phyloP scores from a whole-genome alignment of 2,329 filamentous ascomycete species.

The Coniosporium tulheliwenetii region DNA sequence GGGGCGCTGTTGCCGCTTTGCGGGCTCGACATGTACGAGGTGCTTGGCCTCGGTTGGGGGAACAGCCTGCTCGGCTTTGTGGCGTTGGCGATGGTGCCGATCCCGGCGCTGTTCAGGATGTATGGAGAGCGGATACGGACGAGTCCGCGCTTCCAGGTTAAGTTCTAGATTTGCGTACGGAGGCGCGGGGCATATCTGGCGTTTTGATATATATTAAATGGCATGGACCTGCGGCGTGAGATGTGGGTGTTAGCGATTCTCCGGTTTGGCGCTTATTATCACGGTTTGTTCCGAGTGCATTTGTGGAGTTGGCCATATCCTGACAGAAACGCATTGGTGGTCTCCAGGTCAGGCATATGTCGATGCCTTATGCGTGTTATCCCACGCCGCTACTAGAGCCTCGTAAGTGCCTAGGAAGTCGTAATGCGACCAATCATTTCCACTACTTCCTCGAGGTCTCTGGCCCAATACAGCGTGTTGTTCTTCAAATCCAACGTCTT shows the following conservation, averaged over 20 bases:
- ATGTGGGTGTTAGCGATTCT: no score
- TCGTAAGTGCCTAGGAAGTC: no score
- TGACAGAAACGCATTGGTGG: no score
- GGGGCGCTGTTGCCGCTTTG: slow-evolving; percentile 24
- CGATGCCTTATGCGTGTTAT: no score
- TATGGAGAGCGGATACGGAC: slow-evolving; percentile 2
- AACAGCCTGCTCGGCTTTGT: slow-evolving; percentile 22
- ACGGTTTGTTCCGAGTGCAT: no score
- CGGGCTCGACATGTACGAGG: slow-evolving; percentile 21
- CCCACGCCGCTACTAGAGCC: no score
- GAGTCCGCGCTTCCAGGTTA: neutral
- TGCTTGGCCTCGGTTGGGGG: slow-evolving; percentile 23
- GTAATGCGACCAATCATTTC: no score
- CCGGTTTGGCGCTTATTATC: no score
- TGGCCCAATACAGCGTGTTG: slow-evolving; percentile 12
- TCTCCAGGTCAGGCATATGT: no score
- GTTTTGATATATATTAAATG: no score
- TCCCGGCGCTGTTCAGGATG: slow-evolving; percentile 1
- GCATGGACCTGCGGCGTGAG: no score
- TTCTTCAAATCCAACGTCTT: slow-evolving; percentile 2
- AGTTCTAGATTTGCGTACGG: neutral
- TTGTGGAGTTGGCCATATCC: no score
- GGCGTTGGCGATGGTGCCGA: slow-evolving; percentile 7
- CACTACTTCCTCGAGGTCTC: slow-evolving; percentile 12
- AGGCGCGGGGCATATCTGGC: neutral